Evolutionary conservation across 1,139 yeast genomes (phyloP), one percentile per base, ranked within the genome.

Genomic region (Ashbya aceris): DNA sequence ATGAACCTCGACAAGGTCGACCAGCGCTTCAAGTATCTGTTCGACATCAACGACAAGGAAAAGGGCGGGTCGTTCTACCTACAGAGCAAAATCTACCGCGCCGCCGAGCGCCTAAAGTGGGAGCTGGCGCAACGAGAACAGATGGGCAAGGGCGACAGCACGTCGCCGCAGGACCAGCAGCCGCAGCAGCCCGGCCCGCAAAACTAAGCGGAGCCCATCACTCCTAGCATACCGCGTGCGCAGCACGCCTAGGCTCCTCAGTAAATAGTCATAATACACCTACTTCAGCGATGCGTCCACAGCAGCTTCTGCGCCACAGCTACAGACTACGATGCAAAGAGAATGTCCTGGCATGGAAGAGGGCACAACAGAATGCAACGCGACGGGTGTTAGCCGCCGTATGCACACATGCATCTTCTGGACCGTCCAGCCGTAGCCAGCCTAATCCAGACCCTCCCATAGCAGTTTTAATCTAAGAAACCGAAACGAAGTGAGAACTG

Each of bases 1-100:
- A 64, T 79, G 53, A 64, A 71, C 13, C 48, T 74, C 45, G 91
- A 78, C 14, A 76, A 76, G 50, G 70, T 89, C 35, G 78, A 83
- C 51, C 77, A 77, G 54, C 83, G 84, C 60, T 91, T 83, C 66
- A 76, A 81, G 49, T 86, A 86, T 55, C 67, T 91, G 52, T 91
- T 89, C 55, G 86, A 83, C 37, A 84, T 86, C 48, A 91, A 91
- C 66, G 77, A 93, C 33, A 86, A 86, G 62, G 96, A 87, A 46
- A 86, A 89, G 64, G 95, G 95, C 11, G 95, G 95, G 40, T 83
- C 95, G 36, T 89, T 91, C 61, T 91, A 89, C 59, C 63, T 91
- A 41, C 98, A 91, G 62, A 80, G 93, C 45, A 91, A 91, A 66
- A 91, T 91, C 30, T 87, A 77, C 62, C 77, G 95, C 61, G 86